Evolutionary conservation across 1,139 yeast species (phyloP), one percentile per base, ranked within the genome.

Genomic region (Scheffersomyces segobiensis): DNA sequence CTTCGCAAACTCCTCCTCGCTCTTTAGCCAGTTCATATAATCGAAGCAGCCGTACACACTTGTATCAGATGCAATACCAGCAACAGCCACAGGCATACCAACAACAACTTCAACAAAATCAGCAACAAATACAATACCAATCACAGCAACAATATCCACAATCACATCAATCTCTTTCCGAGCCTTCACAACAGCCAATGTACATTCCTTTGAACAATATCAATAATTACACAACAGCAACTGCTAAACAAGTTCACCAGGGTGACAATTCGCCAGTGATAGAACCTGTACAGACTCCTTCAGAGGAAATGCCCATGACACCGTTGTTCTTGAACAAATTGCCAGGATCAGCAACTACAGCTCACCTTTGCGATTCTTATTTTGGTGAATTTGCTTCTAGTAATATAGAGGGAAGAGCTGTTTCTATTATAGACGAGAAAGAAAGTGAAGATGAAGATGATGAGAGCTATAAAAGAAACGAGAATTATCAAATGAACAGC

Each of bases 1-100:
- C 81, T 20, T 78, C 82, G 22, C 83, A 81, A 57, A 82, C 87
- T 0, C 87, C 87, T 1, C 87, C 88, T 7, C 62, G 73, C 48
- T 70, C 77, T 2, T 56, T 71, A 32, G 66, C 66, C n/a, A 65
- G 63, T 53, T 71, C 77, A 5, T 65, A 64, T 50, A 65, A 68
- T 49, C 57, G 65, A 46, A 63, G 60, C 49, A 61, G 69, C 2
- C 56, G 69, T 42, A 62, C 63, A 21, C 72, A 66, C 21, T 18
- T 67, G 39, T 62, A 59, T 56, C 69, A 66, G 56, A 58, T 65
- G 59, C 67, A 57, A 57, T 63, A 61, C 48, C 65, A 59, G 42
- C 60, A 56, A 21, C 24, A 51, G 32, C 48, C 32, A n/a, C 52
- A 46, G 6, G 14, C 21, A 19, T 12, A 49, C 22, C 42, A 32